These are phyloP conservation scores for Murraya paniculata DNA, from an alignment of 345 rosid species.

Conservation along the genomic window DNA sequence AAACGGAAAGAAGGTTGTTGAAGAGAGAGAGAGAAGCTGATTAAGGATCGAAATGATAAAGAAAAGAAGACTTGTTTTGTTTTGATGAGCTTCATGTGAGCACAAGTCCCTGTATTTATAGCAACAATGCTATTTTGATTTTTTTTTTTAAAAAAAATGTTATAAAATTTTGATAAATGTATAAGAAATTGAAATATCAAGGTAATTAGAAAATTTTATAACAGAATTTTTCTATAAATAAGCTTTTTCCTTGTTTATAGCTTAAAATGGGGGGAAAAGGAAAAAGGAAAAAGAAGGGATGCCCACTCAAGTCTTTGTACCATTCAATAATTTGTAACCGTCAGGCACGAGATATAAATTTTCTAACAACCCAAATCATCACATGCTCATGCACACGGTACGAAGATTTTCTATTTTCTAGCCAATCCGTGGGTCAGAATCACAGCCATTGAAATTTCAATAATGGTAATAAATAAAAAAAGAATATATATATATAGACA, in stretches of 20 bases:
- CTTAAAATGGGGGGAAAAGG: too few relatives aligned
- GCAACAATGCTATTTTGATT: slow-evolving; percentile 7
- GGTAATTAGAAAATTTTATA: too few relatives aligned
- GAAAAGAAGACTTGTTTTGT: neutral
- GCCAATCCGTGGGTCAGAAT: neutral
- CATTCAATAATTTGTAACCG: slow-evolving; percentile 9
- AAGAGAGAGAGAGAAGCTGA: too few relatives aligned
- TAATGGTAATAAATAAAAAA: neutral
- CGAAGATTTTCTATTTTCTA: neutral
- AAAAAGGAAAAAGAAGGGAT: neutral
- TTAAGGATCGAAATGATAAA: neutral
- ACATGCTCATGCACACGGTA: neutral
- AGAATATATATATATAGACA: too few relatives aligned
- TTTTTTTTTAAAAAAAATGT: too few relatives aligned
- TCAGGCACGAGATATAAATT: slow-evolving; percentile 15
- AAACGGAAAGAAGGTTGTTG: slow-evolving; percentile 25
- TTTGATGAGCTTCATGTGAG: slow-evolving; percentile 19
- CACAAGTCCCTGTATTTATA: slow-evolving; percentile 34
- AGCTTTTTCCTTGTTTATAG: too few relatives aligned
- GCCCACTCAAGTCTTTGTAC: slow-evolving; percentile 11
- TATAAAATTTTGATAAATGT: too few relatives aligned
- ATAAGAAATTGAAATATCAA: too few relatives aligned
- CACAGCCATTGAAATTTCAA: neutral
- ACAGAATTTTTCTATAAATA: too few relatives aligned
- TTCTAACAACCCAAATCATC: slow-evolving; percentile 28